Evolutionary conservation across 2,329 filamentous ascomycete species (phyloP).

Genomic region (Madurella fahalii): DNA sequence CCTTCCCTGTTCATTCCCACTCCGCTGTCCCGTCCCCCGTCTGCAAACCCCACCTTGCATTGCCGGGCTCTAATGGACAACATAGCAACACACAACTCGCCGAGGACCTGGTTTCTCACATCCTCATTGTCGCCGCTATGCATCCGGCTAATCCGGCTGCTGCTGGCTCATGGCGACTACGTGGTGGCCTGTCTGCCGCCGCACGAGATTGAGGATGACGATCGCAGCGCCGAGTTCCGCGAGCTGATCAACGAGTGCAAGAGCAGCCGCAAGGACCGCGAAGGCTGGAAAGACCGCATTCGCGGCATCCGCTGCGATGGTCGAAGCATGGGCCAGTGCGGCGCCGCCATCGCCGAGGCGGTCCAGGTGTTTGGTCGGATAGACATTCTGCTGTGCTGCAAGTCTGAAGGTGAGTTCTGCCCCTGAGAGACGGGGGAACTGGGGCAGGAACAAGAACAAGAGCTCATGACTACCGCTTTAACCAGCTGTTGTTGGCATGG

Average conservation of each 20-base stretch:
- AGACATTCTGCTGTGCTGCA: constrained; percentile 87
- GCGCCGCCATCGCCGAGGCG: constrained; percentile 82
- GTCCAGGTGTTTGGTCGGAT: constrained; percentile 79
- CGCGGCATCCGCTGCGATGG: constrained; percentile 62
- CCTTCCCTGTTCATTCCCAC: neutral
- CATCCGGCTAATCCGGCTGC: constrained; percentile 73
- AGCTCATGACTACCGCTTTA: neutral
- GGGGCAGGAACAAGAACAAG: neutral
- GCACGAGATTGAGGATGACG: constrained; percentile 71
- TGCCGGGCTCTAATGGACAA: constrained; percentile 33
- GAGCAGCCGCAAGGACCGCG: constrained; percentile 57
- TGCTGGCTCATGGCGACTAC: constrained; percentile 88
- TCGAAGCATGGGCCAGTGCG: constrained; percentile 64
- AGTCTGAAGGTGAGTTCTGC: constrained; percentile 64
- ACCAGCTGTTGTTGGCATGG: constrained; percentile 79
- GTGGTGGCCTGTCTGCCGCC: constrained; percentile 81
- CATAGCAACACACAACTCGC: constrained; percentile 63
- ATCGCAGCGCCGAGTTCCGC: constrained; percentile 73
- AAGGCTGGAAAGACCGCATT: constrained; percentile 78
- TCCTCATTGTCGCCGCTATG: constrained; percentile 80
- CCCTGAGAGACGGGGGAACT: neutral
- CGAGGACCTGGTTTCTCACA: constrained; percentile 90
- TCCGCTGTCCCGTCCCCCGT: constrained; percentile 23
- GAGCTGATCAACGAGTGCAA: constrained; percentile 70
- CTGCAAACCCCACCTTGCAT: constrained; percentile 24